Evolutionary conservation across 2,329 filamentous ascomycete species (phyloP), one percentile per base, ranked within the genome.

Genomic region (Penicillium sclerotigenum): DNA sequence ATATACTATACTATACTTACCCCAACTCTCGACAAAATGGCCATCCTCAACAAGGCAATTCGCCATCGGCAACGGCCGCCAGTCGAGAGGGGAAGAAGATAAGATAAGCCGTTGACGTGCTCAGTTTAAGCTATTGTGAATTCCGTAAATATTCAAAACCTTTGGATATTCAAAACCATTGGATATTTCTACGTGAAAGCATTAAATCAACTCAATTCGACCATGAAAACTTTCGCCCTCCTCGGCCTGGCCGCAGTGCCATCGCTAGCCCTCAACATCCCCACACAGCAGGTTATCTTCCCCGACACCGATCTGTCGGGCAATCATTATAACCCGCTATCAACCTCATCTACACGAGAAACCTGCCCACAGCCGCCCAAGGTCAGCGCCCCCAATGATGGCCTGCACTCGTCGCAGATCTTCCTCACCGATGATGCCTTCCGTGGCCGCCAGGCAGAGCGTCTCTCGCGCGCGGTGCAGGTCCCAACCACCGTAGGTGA

Each of bases 391-490:
- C 64, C 67, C 0, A 48, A 69, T 20, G 71, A 73, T 47, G 68
- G 67, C 1, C 51, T 74, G 3, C 61, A 68, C 28, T 59, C 68
- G 1, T 60, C 71, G 4, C 47, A 69, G 33, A 57, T 55, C 11
- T 73, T 72, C 38, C 56, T 74, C 33, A 56, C 67, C 20, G 66
- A 73, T 45, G 53, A 60, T n/a, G 45, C 61, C 0, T 63, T 72
- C 33, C 68, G 67, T 5, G 56, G 64, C 2, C 76, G 65, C 37
- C 80, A 81, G 61, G 75, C 83, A 36, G 61, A 73, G 40, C 76
- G 81, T 2, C 79, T 83, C 54, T 81, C 82, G 20, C 78, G 77
- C 7, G 78, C 86, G 5, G 83, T 87, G 29, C 77, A 80, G 62
- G 77, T 85, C 26, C 81, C 81, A 0, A 83, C 83, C 1, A 65